phyloP scores from a whole-genome alignment of 345 rosid species.

The Lagerstroemia speciosa region DNA sequence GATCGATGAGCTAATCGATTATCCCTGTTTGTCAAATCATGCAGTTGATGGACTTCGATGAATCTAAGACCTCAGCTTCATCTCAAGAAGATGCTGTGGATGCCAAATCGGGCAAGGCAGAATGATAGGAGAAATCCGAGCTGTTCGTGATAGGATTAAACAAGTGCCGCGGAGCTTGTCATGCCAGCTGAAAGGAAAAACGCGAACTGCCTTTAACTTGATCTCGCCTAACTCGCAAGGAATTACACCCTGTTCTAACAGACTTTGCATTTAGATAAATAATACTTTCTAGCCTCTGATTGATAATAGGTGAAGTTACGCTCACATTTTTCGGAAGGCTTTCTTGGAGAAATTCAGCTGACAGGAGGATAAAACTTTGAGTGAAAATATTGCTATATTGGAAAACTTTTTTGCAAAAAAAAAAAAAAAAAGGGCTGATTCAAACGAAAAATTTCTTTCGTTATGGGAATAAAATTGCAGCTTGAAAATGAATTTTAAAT shows the following conservation, averaged over 20 bases:
- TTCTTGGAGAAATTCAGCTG: not conserved
- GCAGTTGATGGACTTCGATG: conserved; percentile 93
- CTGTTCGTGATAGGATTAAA: not conserved
- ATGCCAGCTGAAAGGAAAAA: not conserved
- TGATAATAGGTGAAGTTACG: not conserved
- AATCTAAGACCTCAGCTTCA: conserved; percentile 31
- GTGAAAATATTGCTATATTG: no score
- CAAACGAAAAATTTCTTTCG: no score
- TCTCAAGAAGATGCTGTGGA: conserved; percentile 24
- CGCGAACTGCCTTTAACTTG: not conserved
- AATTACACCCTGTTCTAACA: not conserved
- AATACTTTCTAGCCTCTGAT: not conserved
- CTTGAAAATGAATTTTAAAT: no score
- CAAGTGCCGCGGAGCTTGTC: not conserved
- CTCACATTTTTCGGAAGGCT: not conserved
- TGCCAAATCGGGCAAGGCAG: conserved; percentile 16
- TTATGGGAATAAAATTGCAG: no score
- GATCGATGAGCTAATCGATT: not conserved
- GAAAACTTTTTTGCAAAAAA: no score
- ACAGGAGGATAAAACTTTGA: no score
- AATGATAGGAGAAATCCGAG: not conserved
- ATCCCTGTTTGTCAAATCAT: not conserved
- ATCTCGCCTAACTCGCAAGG: not conserved
- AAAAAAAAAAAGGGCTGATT: no score
- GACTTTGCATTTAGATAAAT: conserved; percentile 2